These are phyloP conservation scores for Fusarium drepaniforme DNA, from an alignment of 2,329 filamentous ascomycete species.

Conservation along the genomic window DNA sequence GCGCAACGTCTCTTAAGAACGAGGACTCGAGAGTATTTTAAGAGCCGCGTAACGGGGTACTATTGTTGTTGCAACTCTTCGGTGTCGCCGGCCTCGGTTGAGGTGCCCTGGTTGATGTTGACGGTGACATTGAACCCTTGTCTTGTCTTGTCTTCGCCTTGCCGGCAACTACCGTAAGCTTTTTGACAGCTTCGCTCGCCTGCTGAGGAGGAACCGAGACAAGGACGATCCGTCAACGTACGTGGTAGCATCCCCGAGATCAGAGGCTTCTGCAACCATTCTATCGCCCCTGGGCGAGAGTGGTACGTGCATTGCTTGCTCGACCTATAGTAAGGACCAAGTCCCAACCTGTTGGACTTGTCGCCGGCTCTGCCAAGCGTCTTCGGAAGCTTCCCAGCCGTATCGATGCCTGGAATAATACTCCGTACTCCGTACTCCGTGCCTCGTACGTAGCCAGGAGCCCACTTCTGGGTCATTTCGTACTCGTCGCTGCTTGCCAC, in stretches of 20 bases:
- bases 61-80: conserved; percentile 12
- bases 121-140: conserved; percentile 27
- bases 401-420: conserved; percentile 11
- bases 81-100: conserved; percentile 19
- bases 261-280: conserved; percentile 17
- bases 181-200: conserved; percentile 16
- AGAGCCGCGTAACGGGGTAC: conserved; percentile 6
- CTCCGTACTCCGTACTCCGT: neutral
- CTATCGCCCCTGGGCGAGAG: conserved; percentile 5
- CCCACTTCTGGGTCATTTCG: conserved; percentile 17
- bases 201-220: conserved; percentile 11
- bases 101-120: conserved; percentile 28
- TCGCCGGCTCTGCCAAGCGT: conserved; percentile 24
- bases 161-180: conserved; percentile 15
- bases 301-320: conserved; percentile 33
- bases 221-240: conserved; percentile 16
- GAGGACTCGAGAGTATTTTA: conserved; percentile 3
- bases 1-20: neutral
- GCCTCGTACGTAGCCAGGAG: neutral
- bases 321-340: conserved; percentile 17
- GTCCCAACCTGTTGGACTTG: conserved; percentile 30
- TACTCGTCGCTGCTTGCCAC: conserved; percentile 7
- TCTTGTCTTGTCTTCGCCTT: conserved; percentile 10
- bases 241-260: conserved; percentile 25
- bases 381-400: conserved; percentile 2